These are phyloP conservation scores for Verticillium longisporum DNA, from an alignment of 2,329 filamentous ascomycete genomes.

Conservation along the genomic window DNA sequence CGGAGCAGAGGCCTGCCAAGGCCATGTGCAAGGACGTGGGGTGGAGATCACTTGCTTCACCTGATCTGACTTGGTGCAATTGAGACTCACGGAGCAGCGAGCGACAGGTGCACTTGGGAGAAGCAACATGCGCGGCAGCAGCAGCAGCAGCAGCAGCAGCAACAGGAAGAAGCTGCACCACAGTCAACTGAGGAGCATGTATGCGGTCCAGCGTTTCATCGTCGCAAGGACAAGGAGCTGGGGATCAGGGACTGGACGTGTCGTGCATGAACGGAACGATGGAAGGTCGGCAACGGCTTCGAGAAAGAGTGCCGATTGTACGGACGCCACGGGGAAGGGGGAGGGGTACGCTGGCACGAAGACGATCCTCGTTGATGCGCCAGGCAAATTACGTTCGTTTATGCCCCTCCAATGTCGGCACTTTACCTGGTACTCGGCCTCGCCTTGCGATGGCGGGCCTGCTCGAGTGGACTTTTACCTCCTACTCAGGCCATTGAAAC, in stretches of 20 bases:
- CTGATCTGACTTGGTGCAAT: not conserved
- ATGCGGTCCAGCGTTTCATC: not conserved
- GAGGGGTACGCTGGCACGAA: not conserved
- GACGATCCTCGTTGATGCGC: not conserved
- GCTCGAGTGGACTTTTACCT: not conserved
- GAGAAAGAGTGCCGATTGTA: not conserved
- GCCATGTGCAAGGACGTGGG: not conserved
- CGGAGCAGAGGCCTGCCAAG: not conserved
- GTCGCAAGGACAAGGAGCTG: not conserved
- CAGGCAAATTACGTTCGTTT: not conserved
- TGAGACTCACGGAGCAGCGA: not conserved
- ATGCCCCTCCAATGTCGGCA: not conserved
- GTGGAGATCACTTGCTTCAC: not conserved
- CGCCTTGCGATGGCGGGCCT: not conserved
- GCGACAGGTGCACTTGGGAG: not conserved
- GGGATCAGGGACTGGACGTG: not conserved
- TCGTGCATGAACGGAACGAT: not conserved
- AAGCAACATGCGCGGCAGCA: not conserved
- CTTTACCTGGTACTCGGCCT: not conserved
- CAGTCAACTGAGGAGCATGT: too few relatives aligned
- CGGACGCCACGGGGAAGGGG: not conserved
- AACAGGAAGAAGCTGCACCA: too few relatives aligned
- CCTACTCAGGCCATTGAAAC: not conserved
- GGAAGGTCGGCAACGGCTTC: not conserved
- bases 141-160: not conserved